These are phyloP conservation scores for Colletotrichum siamense DNA, from an alignment of 2,329 filamentous ascomycete genomes.

Conservation along the genomic window DNA sequence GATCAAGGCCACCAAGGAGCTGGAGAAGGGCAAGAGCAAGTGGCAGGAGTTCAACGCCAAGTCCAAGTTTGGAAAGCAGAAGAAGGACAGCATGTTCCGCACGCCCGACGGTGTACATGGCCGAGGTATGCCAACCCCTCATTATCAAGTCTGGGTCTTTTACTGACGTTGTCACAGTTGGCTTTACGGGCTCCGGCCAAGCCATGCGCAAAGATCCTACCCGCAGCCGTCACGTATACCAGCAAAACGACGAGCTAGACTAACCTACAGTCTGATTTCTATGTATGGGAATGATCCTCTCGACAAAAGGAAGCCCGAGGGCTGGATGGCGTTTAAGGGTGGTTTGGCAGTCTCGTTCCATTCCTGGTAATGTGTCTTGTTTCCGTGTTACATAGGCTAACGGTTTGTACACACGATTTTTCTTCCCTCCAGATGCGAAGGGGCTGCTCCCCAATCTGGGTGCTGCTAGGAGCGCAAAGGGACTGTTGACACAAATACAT, in stretches of 20 bases:
- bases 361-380: slow-evolving; percentile 23
- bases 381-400: slow-evolving; percentile 18
- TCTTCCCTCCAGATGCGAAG: slow-evolving; percentile 1
- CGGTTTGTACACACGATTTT: slow-evolving; percentile 16
- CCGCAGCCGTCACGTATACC: slow-evolving; percentile 84
- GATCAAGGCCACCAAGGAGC: slow-evolving; percentile 87
- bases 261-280: slow-evolving; percentile 42
- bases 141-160: background rate
- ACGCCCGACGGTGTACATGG: slow-evolving; percentile 87
- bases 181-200: slow-evolving; percentile 94
- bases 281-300: slow-evolving; percentile 25
- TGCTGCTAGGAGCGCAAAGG: background rate
- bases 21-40: slow-evolving; percentile 89
- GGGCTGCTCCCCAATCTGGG: background rate
- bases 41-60: slow-evolving; percentile 94
- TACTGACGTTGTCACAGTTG: slow-evolving; percentile 63
- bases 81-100: slow-evolving; percentile 97
- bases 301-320: slow-evolving; percentile 19
- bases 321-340: slow-evolving; percentile 20
- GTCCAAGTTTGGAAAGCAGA: slow-evolving; percentile 71
- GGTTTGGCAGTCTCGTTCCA: slow-evolving; percentile 19
- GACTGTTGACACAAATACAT: slow-evolving; percentile 16
- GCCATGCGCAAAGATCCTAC: slow-evolving; percentile 92
- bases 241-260: slow-evolving; percentile 77
- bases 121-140: slow-evolving; percentile 67